Conservation (phyloP, 345 rosid genomes). For the Citrus glauca region DNA sequence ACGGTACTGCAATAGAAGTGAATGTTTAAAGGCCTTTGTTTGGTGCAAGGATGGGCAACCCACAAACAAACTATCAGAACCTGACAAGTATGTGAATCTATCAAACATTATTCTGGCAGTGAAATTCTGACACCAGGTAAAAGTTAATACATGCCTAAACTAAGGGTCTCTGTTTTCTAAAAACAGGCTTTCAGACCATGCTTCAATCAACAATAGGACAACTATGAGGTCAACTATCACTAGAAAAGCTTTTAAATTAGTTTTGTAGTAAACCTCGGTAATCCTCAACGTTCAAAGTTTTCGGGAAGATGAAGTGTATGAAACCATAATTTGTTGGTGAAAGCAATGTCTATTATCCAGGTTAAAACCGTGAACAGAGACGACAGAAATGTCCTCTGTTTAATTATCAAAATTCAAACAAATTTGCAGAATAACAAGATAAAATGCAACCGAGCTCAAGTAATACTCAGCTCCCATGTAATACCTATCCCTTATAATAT, state of each 20-base stretch:
- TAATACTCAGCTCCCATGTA: background rate
- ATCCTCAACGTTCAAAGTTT: background rate
- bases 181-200: background rate
- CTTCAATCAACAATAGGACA: background rate
- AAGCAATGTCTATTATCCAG: background rate
- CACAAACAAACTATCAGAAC: background rate
- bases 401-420: background rate
- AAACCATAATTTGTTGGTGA: background rate
- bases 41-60: background rate
- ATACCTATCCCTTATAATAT: slow-evolving; percentile 82
- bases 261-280: background rate
- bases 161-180: background rate
- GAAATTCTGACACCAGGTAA: background rate
- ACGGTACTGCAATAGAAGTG: background rate
- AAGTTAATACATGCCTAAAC: background rate
- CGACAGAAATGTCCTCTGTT: background rate
- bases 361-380: background rate
- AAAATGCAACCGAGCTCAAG: background rate
- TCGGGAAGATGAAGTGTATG: background rate
- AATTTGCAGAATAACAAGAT: background rate
- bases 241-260: background rate
- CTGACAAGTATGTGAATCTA: background rate
- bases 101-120: background rate
- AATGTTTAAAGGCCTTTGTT: background rate
- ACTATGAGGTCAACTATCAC: background rate